Evolutionary conservation across 306 rosid genomes (phyloP), one percentile per base, ranked within the genome.

Genomic region (Vigna unguiculata): DNA sequence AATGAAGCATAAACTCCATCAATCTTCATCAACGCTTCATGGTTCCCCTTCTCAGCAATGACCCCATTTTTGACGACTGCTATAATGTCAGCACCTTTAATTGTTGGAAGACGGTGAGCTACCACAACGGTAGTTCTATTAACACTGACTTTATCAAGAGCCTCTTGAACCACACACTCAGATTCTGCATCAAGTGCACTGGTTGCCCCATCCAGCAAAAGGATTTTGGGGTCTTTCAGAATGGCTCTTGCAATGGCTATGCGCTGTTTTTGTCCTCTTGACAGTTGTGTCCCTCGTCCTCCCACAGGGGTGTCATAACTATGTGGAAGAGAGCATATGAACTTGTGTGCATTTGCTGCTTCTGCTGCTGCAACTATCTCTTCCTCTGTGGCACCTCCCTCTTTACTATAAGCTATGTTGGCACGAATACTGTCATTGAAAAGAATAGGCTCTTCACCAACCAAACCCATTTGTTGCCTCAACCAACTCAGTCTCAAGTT

Each of bases 151-250:
- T 76, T 84, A 28, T 95, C 98, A 55, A 95, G 69, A 24, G 98
- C 98, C 22, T 89, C 93, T 74, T 95, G 97, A 11, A 95, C 98
- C 7, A 92, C 48, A 1, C 87, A 76, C 60, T 95, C 97, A 0
- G 98, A 95, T 68, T 95, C 93, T 0, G 93, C 97, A 75, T 92
- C 97, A 7, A 95, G 78, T 20, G 98, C 98, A 80, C 97, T 92
- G 3, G 97, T 95, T 14, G 97, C 97, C 81, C 92, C 97, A 64
- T 95, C 98, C 3, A 95, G 93, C 81, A 92, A 64, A 13, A 95
- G 90, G 21, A 95, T 88, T 76, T 77, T 92, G 0, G 98, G 98
- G 54, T 92, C 62, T 59, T 92, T 95, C 20, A 95, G 77, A 19
- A 92, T 88, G 46, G 96, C 97, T 76, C 97, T 88, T 3, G 97